A percentile compares a stretch with the other conserved stretches of the same genome.
phyloP scores from a whole-genome alignment of 1,284 basidiomycete genomes.

The Fomitopsis schrenkii region DNA sequence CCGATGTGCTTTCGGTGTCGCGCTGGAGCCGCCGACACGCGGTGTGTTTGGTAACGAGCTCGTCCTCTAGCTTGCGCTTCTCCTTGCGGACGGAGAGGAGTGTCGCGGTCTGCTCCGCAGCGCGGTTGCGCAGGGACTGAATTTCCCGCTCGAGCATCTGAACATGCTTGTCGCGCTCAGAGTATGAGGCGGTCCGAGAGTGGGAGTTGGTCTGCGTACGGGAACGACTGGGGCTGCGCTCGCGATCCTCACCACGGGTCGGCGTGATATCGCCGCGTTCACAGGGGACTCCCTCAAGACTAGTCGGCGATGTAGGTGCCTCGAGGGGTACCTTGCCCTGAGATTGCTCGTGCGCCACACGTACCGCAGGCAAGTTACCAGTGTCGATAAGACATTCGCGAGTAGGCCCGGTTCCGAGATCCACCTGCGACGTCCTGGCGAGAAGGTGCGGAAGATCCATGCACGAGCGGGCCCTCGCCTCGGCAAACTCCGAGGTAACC shows the following conservation, averaged over 20 bases:
- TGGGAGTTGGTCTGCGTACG: neutral
- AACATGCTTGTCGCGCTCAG: constrained; percentile 8
- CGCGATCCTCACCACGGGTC: neutral
- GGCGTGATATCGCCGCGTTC: no score
- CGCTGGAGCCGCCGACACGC: constrained; percentile 40
- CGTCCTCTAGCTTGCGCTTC: constrained; percentile 47
- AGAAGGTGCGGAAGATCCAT: constrained; percentile 1
- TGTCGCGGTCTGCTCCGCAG: constrained; percentile 24
- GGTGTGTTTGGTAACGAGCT: constrained; percentile 35
- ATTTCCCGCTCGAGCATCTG: constrained; percentile 37
- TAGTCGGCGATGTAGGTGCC: neutral
- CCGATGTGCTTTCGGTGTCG: constrained; percentile 7
- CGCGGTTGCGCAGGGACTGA: constrained; percentile 35
- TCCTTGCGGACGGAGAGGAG: constrained; percentile 31
- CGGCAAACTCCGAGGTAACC: neutral
- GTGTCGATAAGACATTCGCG: neutral
- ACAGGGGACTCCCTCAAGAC: neutral
- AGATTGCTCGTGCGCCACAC: neutral
- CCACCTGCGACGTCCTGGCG: neutral
- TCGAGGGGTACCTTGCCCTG: neutral
- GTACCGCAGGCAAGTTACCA: neutral
- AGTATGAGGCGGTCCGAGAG: neutral
- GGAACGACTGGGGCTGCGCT: neutral
- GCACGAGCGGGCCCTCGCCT: neutral
- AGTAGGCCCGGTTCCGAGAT: neutral